These are phyloP conservation scores for Salix dunnii DNA, from an alignment of 345 rosid species.

Conservation along the genomic window DNA sequence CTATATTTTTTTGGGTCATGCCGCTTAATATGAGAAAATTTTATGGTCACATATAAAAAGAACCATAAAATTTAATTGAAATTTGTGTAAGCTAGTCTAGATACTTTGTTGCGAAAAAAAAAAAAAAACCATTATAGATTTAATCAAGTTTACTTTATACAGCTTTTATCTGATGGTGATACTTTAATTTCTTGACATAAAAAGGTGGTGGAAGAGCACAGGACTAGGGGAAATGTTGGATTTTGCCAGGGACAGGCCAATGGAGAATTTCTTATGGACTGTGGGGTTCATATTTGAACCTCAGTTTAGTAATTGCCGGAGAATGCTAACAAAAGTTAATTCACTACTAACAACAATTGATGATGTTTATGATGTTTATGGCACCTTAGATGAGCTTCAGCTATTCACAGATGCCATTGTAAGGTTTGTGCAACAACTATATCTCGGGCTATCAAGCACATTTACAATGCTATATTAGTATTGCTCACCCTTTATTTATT, in stretches of 20 bases:
- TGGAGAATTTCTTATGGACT: conserved; percentile 10
- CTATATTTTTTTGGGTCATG: too few relatives aligned
- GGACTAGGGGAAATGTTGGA: conserved; percentile 2
- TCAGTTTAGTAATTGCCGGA: conserved; percentile 4
- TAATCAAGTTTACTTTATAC: background rate
- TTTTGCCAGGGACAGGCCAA: conserved; percentile 8
- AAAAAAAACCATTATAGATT: background rate
- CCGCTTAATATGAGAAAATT: too few relatives aligned
- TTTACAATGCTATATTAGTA: too few relatives aligned
- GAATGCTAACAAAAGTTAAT: background rate
- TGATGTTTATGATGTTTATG: conserved; percentile 19
- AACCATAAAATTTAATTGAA: too few relatives aligned
- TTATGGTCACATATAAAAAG: too few relatives aligned
- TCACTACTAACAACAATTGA: conserved; percentile 11
- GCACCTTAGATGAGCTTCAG: conserved; percentile 18
- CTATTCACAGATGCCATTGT: conserved; percentile 15
- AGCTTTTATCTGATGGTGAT: background rate
- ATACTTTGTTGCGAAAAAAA: too few relatives aligned
- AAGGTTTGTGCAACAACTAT: background rate
- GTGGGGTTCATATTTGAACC: conserved; percentile 3
- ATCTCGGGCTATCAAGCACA: too few relatives aligned
- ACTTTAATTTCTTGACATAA: background rate
- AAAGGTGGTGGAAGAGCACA: background rate
- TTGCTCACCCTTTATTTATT: background rate
- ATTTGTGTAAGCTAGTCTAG: too few relatives aligned